These are phyloP conservation scores for Suhomyces panamericanus DNA, from an alignment of 1,139 yeast genomes.

Conservation along the genomic window DNA sequence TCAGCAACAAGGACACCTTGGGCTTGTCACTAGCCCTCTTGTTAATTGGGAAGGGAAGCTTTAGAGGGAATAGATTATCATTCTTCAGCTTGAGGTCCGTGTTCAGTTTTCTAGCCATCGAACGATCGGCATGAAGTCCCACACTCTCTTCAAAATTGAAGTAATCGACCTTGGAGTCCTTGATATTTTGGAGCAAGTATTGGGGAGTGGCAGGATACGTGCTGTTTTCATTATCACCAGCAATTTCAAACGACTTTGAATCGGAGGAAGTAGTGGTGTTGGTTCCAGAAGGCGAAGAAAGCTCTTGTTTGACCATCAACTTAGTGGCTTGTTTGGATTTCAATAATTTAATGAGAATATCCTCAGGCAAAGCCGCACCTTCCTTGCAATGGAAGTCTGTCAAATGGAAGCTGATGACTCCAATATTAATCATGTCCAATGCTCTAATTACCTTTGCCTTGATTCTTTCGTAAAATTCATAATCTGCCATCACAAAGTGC, in stretches of 20 bases:
- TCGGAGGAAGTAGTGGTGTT: slow-evolving; percentile 49
- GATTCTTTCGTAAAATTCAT: slow-evolving; percentile 20
- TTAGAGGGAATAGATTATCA: slow-evolving; percentile 22
- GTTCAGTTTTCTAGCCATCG: slow-evolving; percentile 1
- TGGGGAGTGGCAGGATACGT: slow-evolving; percentile 62
- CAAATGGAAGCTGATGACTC: slow-evolving; percentile 54
- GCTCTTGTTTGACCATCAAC: slow-evolving; percentile 45
- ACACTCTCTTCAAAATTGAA: slow-evolving; percentile 57
- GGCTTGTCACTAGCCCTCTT: slow-evolving; percentile 15
- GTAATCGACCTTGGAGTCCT: slow-evolving; percentile 52
- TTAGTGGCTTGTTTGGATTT: slow-evolving; percentile 40
- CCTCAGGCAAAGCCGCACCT: slow-evolving; percentile 62
- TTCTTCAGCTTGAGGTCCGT: slow-evolving; percentile 4
- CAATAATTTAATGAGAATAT: slow-evolving; percentile 34
- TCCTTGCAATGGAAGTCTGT: slow-evolving; percentile 69
- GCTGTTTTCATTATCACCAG: slow-evolving; percentile 38
- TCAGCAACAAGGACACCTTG: slow-evolving; percentile 29
- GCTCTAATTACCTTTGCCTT: slow-evolving; percentile 39
- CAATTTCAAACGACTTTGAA: slow-evolving; percentile 49
- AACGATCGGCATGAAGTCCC: slow-evolving; percentile 16
- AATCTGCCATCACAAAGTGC: slow-evolving; percentile 21
- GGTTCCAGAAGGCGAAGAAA: slow-evolving; percentile 34
- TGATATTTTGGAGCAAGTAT: slow-evolving; percentile 45
- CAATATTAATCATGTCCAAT: slow-evolving; percentile 43
- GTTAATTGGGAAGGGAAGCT: slow-evolving; percentile 23